A percentile compares a stretch with the other conserved stretches of the same genome.
Evolutionary conservation across 768 basidiomycete species (phyloP).

Genomic region (Panus rudis): DNA sequence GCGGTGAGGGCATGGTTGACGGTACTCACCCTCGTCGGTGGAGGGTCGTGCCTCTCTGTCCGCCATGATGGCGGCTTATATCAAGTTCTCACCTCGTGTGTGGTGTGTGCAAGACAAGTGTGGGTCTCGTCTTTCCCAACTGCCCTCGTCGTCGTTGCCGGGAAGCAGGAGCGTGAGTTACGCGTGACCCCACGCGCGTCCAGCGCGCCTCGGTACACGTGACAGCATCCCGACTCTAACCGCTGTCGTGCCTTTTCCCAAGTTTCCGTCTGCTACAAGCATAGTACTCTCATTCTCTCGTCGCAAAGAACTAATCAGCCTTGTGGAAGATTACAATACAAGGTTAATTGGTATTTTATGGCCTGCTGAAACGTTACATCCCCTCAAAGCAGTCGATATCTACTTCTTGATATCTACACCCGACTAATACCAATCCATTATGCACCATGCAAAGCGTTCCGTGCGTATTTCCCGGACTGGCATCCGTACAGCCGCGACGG

Average conservation of each 20-base stretch:
- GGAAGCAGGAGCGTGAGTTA: not conserved
- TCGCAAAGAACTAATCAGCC: too few species aligned
- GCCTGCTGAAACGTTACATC: too few species aligned
- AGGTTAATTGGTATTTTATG: too few species aligned
- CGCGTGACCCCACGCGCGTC: not conserved
- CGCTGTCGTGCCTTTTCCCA: too few species aligned
- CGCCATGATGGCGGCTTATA: constrained; percentile 39
- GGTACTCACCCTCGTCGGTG: constrained; percentile 45
- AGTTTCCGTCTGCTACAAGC: too few species aligned
- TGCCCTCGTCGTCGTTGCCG: not conserved
- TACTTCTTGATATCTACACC: not conserved
- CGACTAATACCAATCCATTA: constrained; percentile 2
- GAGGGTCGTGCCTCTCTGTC: constrained; percentile 47
- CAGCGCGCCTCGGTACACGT: too few species aligned
- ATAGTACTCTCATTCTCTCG: too few species aligned
- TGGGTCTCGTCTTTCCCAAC: not conserved
- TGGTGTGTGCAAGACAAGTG: too few species aligned
- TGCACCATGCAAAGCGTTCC: constrained; percentile 17
- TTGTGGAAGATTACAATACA: too few species aligned
- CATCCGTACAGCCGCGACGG: constrained; percentile 14
- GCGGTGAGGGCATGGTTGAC: constrained; percentile 6
- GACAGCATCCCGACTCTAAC: too few species aligned
- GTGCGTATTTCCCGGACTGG: constrained; percentile 12
- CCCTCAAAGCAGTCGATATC: too few species aligned
- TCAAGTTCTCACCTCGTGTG: too few species aligned